A percentile compares a stretch with the other conserved stretches of the same genome.
Conservation (phyloP, 1,284 basidiomycete species). For the Apiotrichum sp. region DNA sequence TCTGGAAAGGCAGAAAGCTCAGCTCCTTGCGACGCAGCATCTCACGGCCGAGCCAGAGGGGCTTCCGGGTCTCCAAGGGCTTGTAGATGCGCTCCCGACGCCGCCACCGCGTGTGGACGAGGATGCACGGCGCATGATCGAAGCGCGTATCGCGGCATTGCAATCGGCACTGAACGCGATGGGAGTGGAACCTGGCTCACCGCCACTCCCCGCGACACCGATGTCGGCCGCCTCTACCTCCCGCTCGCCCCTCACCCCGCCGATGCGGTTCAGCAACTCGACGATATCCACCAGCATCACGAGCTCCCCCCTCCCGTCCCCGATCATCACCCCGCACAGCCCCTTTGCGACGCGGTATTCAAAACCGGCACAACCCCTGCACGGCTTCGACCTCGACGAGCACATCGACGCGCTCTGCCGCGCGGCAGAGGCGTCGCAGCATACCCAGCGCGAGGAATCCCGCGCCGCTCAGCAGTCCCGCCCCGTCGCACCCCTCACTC, state of each 20-base stretch:
- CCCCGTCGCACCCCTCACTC: too few relatives aligned
- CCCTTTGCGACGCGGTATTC: neutral
- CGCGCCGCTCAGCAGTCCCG: too few relatives aligned
- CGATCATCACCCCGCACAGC: too few relatives aligned
- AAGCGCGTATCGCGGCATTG: slow-evolving; percentile 17
- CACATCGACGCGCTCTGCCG: neutral
- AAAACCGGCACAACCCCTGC: too few relatives aligned
- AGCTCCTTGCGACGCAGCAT: neutral
- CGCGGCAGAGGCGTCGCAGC: neutral
- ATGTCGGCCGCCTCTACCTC: neutral
- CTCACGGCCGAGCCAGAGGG: neutral
- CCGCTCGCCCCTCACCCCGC: neutral
- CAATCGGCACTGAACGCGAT: slow-evolving; percentile 2
- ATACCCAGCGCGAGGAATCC: too few relatives aligned
- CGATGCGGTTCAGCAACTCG: neutral
- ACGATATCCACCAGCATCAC: neutral
- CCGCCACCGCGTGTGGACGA: slow-evolving; percentile 1
- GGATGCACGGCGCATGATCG: slow-evolving; percentile 18
- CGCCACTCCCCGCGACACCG: neutral
- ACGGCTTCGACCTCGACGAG: neutral
- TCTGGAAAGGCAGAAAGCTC: neutral
- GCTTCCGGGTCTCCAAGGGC: neutral
- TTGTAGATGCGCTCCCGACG: neutral
- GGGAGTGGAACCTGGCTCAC: slow-evolving; percentile 1
- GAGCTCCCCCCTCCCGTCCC: too few relatives aligned